Base-by-base conservation (phyloP, 1,139 yeast genomes). In the Entelexis sorbosivorans region DNA sequence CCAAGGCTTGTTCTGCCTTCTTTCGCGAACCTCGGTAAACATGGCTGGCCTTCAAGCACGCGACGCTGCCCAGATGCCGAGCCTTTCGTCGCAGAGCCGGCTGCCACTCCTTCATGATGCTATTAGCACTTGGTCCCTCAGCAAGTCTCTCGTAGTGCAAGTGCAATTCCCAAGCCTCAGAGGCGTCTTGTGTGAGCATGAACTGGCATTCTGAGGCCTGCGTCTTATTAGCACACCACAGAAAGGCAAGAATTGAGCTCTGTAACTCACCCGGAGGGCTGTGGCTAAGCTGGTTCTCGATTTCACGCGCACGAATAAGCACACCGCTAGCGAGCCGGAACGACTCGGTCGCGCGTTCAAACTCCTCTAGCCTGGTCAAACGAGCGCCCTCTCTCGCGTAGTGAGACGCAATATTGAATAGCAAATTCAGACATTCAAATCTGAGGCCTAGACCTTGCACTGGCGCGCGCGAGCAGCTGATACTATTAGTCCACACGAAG, bases 301-400 rank as follows among this genome's bases (percentile, higher is more conserved):
- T 60, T 48, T 54, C 65, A 47, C 52, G 61, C 53, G 82, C 66
- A 29, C 60, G 63, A 38, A 72, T 69, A 59, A 83, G 80, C 55
- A 78, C 73, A 0, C 95, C 89, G 0, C 95, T 89, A 0, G 94
- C 77, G 43, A 67, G 52, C 54, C 66, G 95, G 61, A 80, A 83
- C 2, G 38, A 17, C 24, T 7, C 19, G 6, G 16, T 3, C 11
- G 44, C 36, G 7, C 28, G 19, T 5, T 16, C 20, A 35, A 35
- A 40, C 2, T 40, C 28, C 28, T 17, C 13, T 19, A 29, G 5
- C 10, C 28, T 26, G 17, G 35, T 72, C 75, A 20, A 11, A 2
- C 2, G 31, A 22, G 46, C 29, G 8, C 44, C 44, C 4, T 16
- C 59, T 0, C 38, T 81, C 89, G 51, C 80, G 63, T 78, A 79